phyloP scores from a whole-genome alignment of 2,329 filamentous ascomycete genomes.

The Apiospora malaysiana region DNA sequence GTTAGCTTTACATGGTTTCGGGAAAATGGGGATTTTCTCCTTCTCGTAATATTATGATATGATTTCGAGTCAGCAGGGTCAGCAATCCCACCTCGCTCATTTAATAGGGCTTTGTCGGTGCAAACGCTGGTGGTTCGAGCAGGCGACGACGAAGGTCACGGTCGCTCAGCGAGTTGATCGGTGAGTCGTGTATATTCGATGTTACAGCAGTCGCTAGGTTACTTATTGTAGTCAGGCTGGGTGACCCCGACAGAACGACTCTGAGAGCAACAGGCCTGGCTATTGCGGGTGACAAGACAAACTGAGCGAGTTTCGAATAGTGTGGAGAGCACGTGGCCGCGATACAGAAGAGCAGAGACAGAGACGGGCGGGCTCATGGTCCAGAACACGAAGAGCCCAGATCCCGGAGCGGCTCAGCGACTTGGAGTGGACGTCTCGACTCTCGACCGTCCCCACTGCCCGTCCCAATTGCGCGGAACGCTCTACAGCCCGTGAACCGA shows the following conservation, averaged over 20 bases:
- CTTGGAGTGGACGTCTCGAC: not conserved
- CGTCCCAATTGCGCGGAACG: constrained; percentile 7
- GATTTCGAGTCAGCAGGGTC: constrained; percentile 3
- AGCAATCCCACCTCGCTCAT: not conserved
- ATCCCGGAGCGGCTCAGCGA: constrained; percentile 4
- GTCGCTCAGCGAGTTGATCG: not conserved
- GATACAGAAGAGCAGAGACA: not conserved
- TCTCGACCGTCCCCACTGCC: not conserved
- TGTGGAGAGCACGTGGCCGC: not conserved
- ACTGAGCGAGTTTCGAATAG: not conserved
- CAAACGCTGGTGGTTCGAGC: not conserved
- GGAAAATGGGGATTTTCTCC: not conserved
- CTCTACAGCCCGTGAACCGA: not conserved
- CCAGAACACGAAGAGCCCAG: constrained; percentile 6
- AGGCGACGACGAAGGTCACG: not conserved
- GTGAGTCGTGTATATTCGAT: not conserved
- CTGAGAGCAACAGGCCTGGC: no score
- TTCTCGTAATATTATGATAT: not conserved
- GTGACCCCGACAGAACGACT: no score
- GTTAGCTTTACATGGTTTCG: not conserved
- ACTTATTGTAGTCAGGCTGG: not conserved
- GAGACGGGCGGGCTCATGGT: not conserved
- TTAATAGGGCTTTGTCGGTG: not conserved
- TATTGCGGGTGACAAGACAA: not conserved
- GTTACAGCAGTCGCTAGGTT: not conserved